Conservation (phyloP, 352 stramenopile genomes). For the Pythium inflatum region DNA sequence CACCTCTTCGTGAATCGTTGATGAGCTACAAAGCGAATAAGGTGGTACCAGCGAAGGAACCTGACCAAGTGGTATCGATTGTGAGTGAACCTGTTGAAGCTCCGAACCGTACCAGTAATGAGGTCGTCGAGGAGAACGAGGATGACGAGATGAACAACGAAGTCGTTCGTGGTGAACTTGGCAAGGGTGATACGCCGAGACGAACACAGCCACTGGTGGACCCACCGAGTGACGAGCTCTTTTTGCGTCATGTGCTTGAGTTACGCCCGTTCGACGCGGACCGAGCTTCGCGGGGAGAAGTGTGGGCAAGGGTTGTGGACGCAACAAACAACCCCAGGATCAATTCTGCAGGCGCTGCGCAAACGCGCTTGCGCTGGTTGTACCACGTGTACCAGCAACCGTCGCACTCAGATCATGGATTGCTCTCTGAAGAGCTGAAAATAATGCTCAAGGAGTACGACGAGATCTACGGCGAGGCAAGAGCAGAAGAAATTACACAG, state of each 20-base stretch:
- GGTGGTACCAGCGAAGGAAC: neutral
- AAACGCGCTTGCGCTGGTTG: conserved; percentile 6
- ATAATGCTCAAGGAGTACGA: conserved; percentile 4
- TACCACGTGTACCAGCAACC: neutral
- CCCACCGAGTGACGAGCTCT: neutral
- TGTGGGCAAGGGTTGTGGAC: conserved; percentile 4
- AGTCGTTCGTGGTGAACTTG: too few relatives aligned
- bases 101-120: too few relatives aligned
- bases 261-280: neutral
- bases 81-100: neutral
- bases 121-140: neutral
- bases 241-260: neutral
- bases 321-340: conserved; percentile 1
- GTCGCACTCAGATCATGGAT: neutral
- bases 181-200: too few relatives aligned
- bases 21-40: neutral
- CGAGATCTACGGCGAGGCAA: neutral
- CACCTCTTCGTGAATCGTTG: neutral
- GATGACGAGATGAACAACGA: neutral
- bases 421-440: neutral
- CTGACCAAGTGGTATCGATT: too few relatives aligned
- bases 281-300: neutral
- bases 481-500: neutral
- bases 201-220: neutral
- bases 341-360: neutral